Evolutionary conservation across 2,329 filamentous ascomycete genomes (phyloP), one percentile per base, ranked within the genome.

Genomic region (Malbranchea zuffiana): DNA sequence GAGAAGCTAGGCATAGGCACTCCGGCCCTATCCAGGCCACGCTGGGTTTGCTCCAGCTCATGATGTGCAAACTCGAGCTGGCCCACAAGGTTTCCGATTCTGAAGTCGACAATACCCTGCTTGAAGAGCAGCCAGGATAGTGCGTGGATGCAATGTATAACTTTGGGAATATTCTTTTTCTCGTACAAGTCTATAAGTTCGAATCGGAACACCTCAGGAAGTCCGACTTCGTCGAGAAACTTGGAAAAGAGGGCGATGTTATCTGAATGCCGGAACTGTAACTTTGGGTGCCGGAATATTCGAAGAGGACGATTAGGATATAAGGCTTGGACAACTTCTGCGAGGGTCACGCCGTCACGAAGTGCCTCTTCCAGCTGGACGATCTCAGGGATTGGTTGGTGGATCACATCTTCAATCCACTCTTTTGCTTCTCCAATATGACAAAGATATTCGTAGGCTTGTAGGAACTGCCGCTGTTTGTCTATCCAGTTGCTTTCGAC

Each of bases 161-260:
- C 92, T 60, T 96, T 98, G 3, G 90, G 90, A 1, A 96, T 92
- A 52, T 98, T 98, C 64, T 98, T 98, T 69, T 96, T 98, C 62
- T 98, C 92, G 65, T 98, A 98, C 8, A 98, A 66, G 60, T 98
- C 90, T 46, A 96, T 93, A 30, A 96, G 70, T 58, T 98, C 90
- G 58, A 98, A 98, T 40, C 88, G 78, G 59, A 98, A 98, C 12
- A 98, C 72, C 50, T 98, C 92, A 1, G 90, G 90, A 3, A 98
- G 67, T 52, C 94, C 82, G 6, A 95, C 78, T 43, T 95, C 84
- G 45, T 88, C 83, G 1, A 98, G 71, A 47, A 93, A 94, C 40
- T 82, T 78, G 63, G 96, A 96, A 65, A 98, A 98, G 32, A 90
- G 75, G 28, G 86, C 88, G 46, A 96, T 95, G 48, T 98, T 98